Evolutionary conservation across 192 early-diverging fungal genomes (phyloP), one percentile per base, ranked within the genome.

Genomic region (Coemansia sp.): DNA sequence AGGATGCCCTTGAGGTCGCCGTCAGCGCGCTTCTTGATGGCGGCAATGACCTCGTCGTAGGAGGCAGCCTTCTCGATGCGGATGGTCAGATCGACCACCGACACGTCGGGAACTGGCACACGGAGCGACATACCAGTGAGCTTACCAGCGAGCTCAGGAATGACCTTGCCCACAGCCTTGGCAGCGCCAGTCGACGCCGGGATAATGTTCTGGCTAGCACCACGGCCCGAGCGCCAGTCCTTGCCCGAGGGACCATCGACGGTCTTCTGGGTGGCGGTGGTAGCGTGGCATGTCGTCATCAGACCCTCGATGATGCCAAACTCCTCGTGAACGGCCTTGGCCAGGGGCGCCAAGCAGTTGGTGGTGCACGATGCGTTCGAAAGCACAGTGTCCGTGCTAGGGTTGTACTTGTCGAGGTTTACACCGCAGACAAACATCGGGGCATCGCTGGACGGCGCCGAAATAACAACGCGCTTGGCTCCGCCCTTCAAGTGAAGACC

Each of bases 331-430:
- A 98, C 86, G 63, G 97, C 91, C 88, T 97, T 96, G 83, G 93
- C 95, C 62, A 98, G 86, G 52, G 96, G 95, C 23, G 96, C 96
- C 60, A 98, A 82, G 84, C 96, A 97, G 90, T 97, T 98, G 90
- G 96, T 98, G 66, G 96, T 98, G 90, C 96, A 98, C 25, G 96
- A 98, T 60, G 96, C 96, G 83, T 98, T 98, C 64, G 94, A 96
- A 67, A 98, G 86, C 64, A 98, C 89, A 35, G 90, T 84, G 82
- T 92, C 89, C 62, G 78, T 82, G 35, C 35, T 51, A 43, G 88
- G 79, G 75, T 96, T 89, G 88, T 99, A 99, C 67, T 88, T 86
- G 62, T 95, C 92, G 68, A 92, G 83, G 89, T 99, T 99, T 84
- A 99, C 97, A 82, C 94, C 93, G 67, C 85, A 87, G 47, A 99